phyloP scores from a whole-genome alignment of 148 eudicot genomes.

The Rheum nobile region DNA sequence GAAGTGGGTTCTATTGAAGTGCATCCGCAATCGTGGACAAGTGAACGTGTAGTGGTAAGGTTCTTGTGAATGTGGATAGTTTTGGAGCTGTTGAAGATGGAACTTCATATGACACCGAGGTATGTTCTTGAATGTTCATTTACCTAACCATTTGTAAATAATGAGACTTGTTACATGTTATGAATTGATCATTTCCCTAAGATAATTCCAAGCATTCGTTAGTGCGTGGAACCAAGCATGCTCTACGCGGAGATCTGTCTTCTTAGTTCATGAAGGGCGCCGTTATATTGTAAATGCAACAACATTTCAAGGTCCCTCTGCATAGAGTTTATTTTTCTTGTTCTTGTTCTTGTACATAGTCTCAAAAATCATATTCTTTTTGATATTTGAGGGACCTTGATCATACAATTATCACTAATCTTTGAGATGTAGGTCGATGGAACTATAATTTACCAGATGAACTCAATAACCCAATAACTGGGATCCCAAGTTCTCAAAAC shows the following conservation, averaged over 20 bases:
- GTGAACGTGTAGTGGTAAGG: conserved; percentile 30
- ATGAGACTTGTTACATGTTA: background rate
- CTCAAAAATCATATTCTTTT: background rate
- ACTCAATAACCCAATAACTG: conserved; percentile 60
- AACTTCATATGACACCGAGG: conserved; percentile 78
- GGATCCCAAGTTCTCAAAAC: conserved; percentile 59
- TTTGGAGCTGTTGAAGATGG: conserved; percentile 94
- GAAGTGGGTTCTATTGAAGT: conserved; percentile 27
- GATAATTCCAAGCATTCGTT: conserved; percentile 48
- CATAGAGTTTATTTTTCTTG: conserved; percentile 23
- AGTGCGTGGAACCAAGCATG: conserved; percentile 86
- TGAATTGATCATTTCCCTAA: background rate
- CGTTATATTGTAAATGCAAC: conserved; percentile 81
- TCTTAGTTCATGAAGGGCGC: conserved; percentile 70
- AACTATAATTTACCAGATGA: conserved; percentile 77
- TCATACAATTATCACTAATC: background rate
- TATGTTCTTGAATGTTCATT: background rate
- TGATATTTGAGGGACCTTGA: background rate
- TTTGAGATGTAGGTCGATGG: conserved; percentile 61
- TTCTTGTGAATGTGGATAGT: conserved; percentile 72
- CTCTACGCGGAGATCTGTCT: conserved; percentile 47
- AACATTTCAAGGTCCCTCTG: conserved; percentile 80
- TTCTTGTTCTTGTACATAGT: no score
- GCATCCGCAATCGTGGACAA: conserved; percentile 25
- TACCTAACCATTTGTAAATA: background rate